These are phyloP conservation scores for Quercus cerris DNA, from an alignment of 306 rosid species.

Conservation along the genomic window DNA sequence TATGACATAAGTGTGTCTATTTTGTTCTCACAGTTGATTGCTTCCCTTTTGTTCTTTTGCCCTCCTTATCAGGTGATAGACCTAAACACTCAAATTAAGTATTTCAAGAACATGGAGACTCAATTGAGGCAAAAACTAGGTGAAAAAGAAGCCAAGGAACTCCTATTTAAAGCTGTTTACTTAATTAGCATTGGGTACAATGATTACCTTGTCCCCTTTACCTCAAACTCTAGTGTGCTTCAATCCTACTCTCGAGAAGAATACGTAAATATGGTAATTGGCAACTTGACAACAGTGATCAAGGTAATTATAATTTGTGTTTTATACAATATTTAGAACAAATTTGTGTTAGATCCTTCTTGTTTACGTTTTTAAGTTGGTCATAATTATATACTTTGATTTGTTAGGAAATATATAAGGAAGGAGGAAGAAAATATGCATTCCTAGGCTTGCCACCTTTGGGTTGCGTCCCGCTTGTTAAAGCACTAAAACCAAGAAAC, in stretches of 20 bases:
- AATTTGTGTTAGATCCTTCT: too few relatives aligned
- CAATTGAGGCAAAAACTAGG: too few relatives aligned
- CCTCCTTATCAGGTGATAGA: too few relatives aligned
- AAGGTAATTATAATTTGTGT: not conserved
- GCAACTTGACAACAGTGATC: not conserved
- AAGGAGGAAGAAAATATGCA: not conserved
- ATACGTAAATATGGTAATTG: not conserved
- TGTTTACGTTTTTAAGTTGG: not conserved
- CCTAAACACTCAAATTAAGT: too few relatives aligned
- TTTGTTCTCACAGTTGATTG: too few relatives aligned
- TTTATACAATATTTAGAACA: not conserved
- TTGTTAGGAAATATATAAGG: not conserved
- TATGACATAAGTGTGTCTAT: too few relatives aligned
- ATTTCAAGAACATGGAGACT: too few relatives aligned
- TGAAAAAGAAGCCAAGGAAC: too few relatives aligned
- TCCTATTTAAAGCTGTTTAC: not conserved
- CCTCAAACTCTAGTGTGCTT: not conserved
- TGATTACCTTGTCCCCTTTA: not conserved
- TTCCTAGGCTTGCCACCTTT: conserved; percentile 17
- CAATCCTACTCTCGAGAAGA: not conserved
- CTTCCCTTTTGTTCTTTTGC: too few relatives aligned
- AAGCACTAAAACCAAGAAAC: conserved; percentile 1
- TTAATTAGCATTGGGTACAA: not conserved
- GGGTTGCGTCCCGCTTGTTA: conserved; percentile 19
- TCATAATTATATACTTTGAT: not conserved